Percentiles rank a stretch among this genome's conserved stretches.
Conservation (phyloP, 2,329 filamentous ascomycete genomes). For the Aspergillus neoniger region DNA sequence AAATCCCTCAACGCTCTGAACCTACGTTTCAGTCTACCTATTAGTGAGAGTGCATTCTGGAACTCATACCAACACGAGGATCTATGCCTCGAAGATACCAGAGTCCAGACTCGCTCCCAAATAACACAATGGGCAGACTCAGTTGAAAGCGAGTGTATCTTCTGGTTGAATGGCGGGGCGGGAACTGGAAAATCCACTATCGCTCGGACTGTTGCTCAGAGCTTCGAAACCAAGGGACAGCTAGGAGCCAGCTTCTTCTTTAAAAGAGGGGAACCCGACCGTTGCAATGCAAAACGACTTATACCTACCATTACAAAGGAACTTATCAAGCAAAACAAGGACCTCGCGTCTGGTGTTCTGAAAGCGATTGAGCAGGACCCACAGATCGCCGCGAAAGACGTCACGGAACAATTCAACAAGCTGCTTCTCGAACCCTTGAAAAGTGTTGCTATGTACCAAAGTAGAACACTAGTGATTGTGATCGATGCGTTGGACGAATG, state of each 20-base stretch:
- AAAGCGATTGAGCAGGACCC: conserved; percentile 29
- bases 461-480: conserved; percentile 22
- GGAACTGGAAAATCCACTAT: no score
- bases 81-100: conserved; percentile 25
- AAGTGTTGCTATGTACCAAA: conserved; percentile 3
- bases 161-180: conserved; percentile 39
- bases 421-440: conserved; percentile 30
- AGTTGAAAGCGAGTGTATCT: conserved; percentile 24
- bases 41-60: neutral
- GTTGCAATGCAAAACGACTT: conserved; percentile 39
- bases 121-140: conserved; percentile 26
- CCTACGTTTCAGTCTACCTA: neutral
- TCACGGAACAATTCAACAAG: conserved; percentile 32
- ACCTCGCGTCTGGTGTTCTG: conserved; percentile 23
- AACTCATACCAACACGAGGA: conserved; percentile 15
- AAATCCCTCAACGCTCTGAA: conserved; percentile 3
- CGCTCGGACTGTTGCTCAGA: neutral
- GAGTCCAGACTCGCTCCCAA: conserved; percentile 19
- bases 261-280: conserved; percentile 44
- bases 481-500: conserved; percentile 35
- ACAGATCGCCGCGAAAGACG: conserved; percentile 26
- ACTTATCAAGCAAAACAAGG: conserved; percentile 35
- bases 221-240: neutral
- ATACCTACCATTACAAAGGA: conserved; percentile 41
- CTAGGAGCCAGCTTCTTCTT: conserved; percentile 50